Conservation (phyloP, 2,329 filamentous ascomycete genomes). For the Clonostachys byssicola region DNA sequence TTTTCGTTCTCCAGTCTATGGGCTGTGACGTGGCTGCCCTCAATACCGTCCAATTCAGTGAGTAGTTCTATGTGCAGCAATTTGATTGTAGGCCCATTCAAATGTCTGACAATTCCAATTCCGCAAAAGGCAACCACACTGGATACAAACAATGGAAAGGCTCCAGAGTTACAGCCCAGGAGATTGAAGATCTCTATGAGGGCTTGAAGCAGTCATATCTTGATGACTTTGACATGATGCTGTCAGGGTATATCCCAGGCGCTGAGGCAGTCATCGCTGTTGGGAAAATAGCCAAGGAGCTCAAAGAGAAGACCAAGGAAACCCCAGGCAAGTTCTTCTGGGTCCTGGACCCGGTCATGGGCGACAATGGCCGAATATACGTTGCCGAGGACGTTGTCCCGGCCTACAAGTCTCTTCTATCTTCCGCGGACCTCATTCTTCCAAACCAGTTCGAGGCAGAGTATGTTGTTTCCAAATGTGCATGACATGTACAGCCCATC, state of each 20-base stretch:
- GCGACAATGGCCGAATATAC: constrained; percentile 88
- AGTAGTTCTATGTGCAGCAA: constrained; percentile 18
- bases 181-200: constrained; percentile 80
- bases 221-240: constrained; percentile 87
- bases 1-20: constrained; percentile 87
- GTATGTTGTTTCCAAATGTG: constrained; percentile 42
- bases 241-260: constrained; percentile 91
- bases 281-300: constrained; percentile 76
- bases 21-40: constrained; percentile 92
- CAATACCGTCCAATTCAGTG: constrained; percentile 98
- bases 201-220: constrained; percentile 81
- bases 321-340: constrained; percentile 84
- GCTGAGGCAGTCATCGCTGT: constrained; percentile 81
- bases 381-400: constrained; percentile 89
- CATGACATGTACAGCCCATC: too few species aligned
- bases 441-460: constrained; percentile 98
- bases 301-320: constrained; percentile 60
- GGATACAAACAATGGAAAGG: constrained; percentile 88
- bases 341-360: constrained; percentile 98
- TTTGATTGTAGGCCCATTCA: too few species aligned
- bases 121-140: constrained; percentile 79
- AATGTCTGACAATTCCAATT: neutral
- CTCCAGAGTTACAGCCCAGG: constrained; percentile 72
- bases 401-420: constrained; percentile 77
- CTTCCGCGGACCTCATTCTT: constrained; percentile 83